phyloP scores from a whole-genome alignment of 176 grass and related monocot species.

The Raddia guianensis region DNA sequence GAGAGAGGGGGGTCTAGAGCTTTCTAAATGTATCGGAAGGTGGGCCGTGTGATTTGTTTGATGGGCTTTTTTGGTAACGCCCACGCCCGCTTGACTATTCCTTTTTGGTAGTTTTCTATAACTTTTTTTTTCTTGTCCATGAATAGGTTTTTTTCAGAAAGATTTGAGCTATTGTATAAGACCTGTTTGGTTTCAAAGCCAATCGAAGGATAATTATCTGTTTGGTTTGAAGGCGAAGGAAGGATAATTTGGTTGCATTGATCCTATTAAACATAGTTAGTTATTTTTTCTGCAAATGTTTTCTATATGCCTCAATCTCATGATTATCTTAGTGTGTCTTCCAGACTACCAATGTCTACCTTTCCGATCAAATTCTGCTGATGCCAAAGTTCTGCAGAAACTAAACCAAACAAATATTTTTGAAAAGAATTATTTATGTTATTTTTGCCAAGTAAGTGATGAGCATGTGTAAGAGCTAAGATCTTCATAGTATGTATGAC shows the following conservation, averaged over 20 bases:
- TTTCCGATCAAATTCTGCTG: neutral
- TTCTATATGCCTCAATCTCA: neutral
- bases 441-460: neutral
- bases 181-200: neutral
- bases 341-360: neutral
- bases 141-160: neutral
- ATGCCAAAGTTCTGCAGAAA: neutral
- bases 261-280: neutral
- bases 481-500: neutral
- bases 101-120: neutral
- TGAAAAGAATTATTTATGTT: neutral
- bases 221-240: neutral
- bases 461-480: neutral
- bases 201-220: neutral
- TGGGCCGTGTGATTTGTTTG: conserved; percentile 7
- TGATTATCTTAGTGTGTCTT: neutral
- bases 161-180: too few relatives aligned
- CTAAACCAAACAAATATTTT: neutral
- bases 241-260: neutral
- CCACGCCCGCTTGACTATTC: neutral
- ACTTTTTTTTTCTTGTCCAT: neutral
- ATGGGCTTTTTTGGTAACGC: neutral
- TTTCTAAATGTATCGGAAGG: neutral
- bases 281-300: neutral
- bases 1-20: neutral